A percentile compares a stretch with the other conserved stretches of the same genome.
Conservation (phyloP, 83 land plant genomes). For the Picea abies region DNA sequence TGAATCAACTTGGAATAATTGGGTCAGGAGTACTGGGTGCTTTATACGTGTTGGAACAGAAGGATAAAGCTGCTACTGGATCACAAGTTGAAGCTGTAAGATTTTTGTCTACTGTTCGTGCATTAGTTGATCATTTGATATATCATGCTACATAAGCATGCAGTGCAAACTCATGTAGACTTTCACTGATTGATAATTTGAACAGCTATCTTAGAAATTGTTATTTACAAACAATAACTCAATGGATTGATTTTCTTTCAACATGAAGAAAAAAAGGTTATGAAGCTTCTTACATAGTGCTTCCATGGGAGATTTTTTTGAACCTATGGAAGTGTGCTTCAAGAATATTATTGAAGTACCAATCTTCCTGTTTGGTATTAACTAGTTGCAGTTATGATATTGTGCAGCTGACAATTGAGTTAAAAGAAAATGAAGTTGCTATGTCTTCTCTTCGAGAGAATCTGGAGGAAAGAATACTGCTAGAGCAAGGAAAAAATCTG, state of each 20-base stretch:
- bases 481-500: slow-evolving; percentile 42
- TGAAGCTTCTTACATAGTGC: neutral
- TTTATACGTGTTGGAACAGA: slow-evolving; percentile 42
- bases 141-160: neutral
- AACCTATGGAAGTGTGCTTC: neutral
- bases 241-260: neutral
- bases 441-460: slow-evolving; percentile 28
- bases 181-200: neutral
- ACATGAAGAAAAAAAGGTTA: neutral
- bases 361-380: slow-evolving; percentile 11
- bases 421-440: slow-evolving; percentile 42
- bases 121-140: neutral
- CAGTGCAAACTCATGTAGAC: neutral
- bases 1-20: slow-evolving; percentile 57
- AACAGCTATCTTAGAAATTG: neutral
- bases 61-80: slow-evolving; percentile 40
- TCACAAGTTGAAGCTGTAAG: slow-evolving; percentile 60
- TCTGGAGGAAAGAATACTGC: slow-evolving; percentile 28
- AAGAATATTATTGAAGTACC: slow-evolving; percentile 2
- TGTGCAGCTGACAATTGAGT: slow-evolving; percentile 36
- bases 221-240: neutral
- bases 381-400: neutral
- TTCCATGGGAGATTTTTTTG: neutral
- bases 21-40: slow-evolving; percentile 58
- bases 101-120: neutral